A percentile compares a stretch with the other conserved stretches of the same genome.
These are phyloP conservation scores for Alternaria novae-zelandiae DNA, from an alignment of 2,329 filamentous ascomycete genomes.

Conservation along the genomic window DNA sequence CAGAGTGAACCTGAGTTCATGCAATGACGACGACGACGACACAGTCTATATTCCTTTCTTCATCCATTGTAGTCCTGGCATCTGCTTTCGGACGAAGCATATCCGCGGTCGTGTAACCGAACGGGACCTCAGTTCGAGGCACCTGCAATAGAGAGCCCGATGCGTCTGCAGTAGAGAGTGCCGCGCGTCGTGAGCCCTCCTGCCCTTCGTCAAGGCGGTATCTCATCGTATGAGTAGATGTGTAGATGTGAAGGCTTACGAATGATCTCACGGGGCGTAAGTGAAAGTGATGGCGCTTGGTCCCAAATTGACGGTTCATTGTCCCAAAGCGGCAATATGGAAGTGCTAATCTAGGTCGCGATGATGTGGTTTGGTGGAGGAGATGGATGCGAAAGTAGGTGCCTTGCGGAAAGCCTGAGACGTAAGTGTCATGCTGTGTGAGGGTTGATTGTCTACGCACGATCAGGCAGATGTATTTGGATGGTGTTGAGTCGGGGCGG, in stretches of 20 bases:
- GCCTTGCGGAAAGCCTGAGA: neutral
- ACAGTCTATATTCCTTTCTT: fast-evolving
- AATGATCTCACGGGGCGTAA: neutral
- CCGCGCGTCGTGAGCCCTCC: neutral
- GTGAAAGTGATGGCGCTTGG: neutral
- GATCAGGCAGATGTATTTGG: neutral
- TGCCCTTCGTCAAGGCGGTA: neutral
- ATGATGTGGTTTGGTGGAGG: neutral
- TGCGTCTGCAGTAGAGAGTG: neutral
- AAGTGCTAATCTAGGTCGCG: neutral
- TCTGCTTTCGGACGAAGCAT: neutral
- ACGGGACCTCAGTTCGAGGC: neutral
- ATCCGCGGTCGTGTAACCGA: neutral
- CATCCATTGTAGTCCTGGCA: neutral
- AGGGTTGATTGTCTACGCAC: neutral
- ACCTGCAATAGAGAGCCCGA: neutral
- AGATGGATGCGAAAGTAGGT: neutral
- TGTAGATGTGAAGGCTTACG: neutral
- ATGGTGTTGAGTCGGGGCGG: neutral
- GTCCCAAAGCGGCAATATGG: neutral
- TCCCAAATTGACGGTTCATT: neutral
- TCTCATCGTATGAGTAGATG: neutral
- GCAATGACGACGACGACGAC: neutral
- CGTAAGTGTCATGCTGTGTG: neutral
- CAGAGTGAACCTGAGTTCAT: neutral